Evolutionary conservation across 768 basidiomycete genomes (phyloP).

Genomic region (Artomyces pyxidatus): DNA sequence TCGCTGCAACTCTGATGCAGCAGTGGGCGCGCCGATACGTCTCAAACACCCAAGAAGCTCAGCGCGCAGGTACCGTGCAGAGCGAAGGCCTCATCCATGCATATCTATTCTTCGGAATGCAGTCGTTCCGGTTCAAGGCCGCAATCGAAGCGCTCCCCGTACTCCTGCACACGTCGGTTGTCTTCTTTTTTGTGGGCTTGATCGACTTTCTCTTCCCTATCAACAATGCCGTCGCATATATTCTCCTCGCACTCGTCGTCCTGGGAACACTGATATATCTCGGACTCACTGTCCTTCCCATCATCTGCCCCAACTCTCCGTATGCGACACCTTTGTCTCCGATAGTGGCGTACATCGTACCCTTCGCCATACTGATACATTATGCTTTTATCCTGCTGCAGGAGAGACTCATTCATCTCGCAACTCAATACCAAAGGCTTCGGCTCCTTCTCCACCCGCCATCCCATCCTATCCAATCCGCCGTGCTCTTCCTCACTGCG

Average conservation of each 20-base stretch:
- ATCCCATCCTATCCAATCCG: too few relatives aligned
- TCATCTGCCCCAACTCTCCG: too few relatives aligned
- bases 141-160: conserved; percentile 5
- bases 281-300: conserved; percentile 7
- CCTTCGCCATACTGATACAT: too few relatives aligned
- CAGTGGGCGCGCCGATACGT: conserved; percentile 9
- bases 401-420: too few relatives aligned
- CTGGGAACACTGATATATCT: background rate
- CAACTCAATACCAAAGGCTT: too few relatives aligned
- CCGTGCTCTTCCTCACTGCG: too few relatives aligned
- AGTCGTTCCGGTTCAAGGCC: conserved; percentile 3
- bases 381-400: too few relatives aligned
- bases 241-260: conserved; percentile 2
- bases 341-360: too few relatives aligned
- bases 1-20: conserved; percentile 7
- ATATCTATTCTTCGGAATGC: conserved; percentile 4
- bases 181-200: conserved; percentile 13
- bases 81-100: conserved; percentile 3
- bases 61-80: background rate
- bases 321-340: too few relatives aligned
- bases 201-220: conserved; percentile 11
- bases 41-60: conserved; percentile 1
- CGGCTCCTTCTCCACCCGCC: too few relatives aligned
- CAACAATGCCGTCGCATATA: conserved; percentile 1
- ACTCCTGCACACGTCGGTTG: conserved; percentile 7